Conservation (phyloP, 2,329 filamentous ascomycete species). For the Fusarium duplospermum region DNA sequence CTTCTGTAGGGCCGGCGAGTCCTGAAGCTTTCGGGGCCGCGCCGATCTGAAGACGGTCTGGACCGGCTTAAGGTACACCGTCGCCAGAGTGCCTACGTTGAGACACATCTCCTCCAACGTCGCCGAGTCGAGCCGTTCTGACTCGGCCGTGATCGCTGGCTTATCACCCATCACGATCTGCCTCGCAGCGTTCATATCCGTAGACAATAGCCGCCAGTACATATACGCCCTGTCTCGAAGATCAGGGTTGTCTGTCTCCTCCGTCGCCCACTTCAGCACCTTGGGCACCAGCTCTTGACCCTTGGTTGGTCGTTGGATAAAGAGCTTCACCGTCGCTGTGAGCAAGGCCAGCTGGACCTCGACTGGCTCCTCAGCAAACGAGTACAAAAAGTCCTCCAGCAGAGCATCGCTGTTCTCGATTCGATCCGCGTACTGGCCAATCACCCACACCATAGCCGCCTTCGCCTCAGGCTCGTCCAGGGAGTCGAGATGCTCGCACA, state of each 20-base stretch:
- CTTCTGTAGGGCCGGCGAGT: constrained; percentile 88
- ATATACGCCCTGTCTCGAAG: constrained; percentile 96
- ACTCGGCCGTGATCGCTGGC: constrained; percentile 94
- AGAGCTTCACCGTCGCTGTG: constrained; percentile 96
- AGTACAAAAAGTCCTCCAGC: constrained; percentile 93
- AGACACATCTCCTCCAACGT: constrained; percentile 98
- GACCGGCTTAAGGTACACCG: constrained; percentile 97
- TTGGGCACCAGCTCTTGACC: constrained; percentile 93
- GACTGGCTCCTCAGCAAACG: constrained; percentile 92
- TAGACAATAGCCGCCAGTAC: constrained; percentile 98
- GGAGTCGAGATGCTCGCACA: constrained; percentile 96
- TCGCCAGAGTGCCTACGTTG: constrained; percentile 94
- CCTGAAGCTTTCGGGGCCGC: constrained; percentile 79
- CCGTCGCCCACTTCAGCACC: constrained; percentile 97
- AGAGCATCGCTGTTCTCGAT: constrained; percentile 97
- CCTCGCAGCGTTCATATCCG: constrained; percentile 88
- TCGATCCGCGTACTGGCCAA: constrained; percentile 95
- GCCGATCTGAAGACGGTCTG: constrained; percentile 96
- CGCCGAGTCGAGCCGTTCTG: constrained; percentile 88
- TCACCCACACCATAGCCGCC: constrained; percentile 99
- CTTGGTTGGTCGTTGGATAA: constrained; percentile 96
- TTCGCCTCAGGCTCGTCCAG: constrained; percentile 98
- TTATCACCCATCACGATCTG: constrained; percentile 97
- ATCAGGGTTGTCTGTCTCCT: constrained; percentile 99
- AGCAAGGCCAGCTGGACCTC: constrained; percentile 95